phyloP scores from a whole-genome alignment of 192 early-diverging fungal species.

The Gigaspora rosea region DNA sequence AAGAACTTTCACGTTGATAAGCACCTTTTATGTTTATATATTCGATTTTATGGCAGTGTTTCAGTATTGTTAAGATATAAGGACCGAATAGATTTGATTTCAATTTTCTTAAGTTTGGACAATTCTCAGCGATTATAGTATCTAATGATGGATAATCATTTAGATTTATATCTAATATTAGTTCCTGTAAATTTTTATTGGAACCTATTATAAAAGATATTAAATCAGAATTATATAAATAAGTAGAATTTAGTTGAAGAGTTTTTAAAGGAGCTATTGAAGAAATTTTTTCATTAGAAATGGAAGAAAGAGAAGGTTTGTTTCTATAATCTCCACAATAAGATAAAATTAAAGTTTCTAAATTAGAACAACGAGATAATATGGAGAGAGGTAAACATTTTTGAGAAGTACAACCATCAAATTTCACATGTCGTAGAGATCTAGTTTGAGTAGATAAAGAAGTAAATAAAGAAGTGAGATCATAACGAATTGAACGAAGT shows the following conservation, averaged over 20 bases:
- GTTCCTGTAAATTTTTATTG: background rate
- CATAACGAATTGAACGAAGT: background rate
- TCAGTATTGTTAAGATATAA: background rate
- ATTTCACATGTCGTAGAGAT: background rate
- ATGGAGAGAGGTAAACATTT: background rate
- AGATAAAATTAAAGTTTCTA: background rate
- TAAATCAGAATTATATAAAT: background rate
- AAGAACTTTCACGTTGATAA: background rate
- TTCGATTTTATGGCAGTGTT: background rate
- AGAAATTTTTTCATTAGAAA: background rate
- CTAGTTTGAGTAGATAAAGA: background rate
- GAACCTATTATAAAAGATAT: background rate
- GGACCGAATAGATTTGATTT: background rate
- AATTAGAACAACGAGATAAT: background rate
- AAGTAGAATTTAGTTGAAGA: background rate
- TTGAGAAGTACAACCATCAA: background rate
- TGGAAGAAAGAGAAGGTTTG: background rate
- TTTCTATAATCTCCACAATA: background rate
- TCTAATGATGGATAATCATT: background rate
- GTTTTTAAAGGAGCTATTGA: background rate
- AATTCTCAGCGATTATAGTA: background rate
- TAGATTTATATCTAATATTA: background rate
- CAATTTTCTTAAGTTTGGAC: background rate
- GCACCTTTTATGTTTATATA: background rate
- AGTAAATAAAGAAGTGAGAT: background rate